Evolutionary conservation across 2,329 filamentous ascomycete species (phyloP), one percentile per base, ranked within the genome.

Genomic region (Chalara sp.): DNA sequence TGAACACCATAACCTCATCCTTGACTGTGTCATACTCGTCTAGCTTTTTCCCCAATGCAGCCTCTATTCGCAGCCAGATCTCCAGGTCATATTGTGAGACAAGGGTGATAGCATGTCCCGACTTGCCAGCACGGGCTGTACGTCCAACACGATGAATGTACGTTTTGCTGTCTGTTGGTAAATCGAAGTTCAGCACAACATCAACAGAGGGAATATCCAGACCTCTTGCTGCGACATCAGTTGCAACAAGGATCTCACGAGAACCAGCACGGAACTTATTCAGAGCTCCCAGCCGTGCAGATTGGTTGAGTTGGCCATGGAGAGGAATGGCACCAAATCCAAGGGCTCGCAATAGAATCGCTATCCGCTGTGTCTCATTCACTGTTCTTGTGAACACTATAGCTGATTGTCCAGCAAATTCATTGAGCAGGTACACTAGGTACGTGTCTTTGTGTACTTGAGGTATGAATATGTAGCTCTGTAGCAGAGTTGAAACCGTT

Each of bases 331-430:
- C 92, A 40, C 86, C 84, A 64, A 96, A 93, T 31, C 91, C 92
- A 3, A 99, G 80, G 0, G 84, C 79, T 46, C 92, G 83, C 2
- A 96, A 78, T 12, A 99, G 70, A 62, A 95, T 87, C 29, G 91
- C 83, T 32, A 96, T 69, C 6, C 93, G 81, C 67, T 96, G 89
- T 0, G 90, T 87, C 66, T 97, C 92, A 68, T 89, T 87, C 43
- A 97, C 88, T 0, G 93, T 99, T 42, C 93, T 78, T 0, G 88
- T 90, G 72, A 99, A 99, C 58, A 97, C 80, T 63, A 99, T 95
- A 53, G 81, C 84, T 0, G 85, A 86, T 65, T 95, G 83, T n/a
- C 92, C 93, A 11, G 83, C 80, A 61, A 89, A 87, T 61, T 96
- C 89, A 66, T 93, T 93, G 56, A 93, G 73, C 1, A 97, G 76